phyloP scores from a whole-genome alignment of 148 eudicot species.

The Rhododendron ferrugineum region DNA sequence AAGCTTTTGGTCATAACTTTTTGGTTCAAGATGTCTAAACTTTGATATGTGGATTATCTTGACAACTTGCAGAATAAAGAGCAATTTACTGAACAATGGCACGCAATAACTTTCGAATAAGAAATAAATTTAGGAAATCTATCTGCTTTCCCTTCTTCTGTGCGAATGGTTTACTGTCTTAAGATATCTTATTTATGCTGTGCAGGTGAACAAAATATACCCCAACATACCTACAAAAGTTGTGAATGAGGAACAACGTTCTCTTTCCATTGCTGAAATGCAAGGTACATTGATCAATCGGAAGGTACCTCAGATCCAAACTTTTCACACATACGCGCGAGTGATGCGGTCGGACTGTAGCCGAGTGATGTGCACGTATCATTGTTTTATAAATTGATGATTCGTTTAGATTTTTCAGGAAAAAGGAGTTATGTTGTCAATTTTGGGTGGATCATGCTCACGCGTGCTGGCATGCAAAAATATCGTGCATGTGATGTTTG shows the following conservation, averaged over 20 bases:
- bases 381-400: too few species aligned
- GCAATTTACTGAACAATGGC: slow-evolving; percentile 87
- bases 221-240: slow-evolving; percentile 79
- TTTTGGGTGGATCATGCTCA: too few species aligned
- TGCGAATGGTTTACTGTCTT: neutral
- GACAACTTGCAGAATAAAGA: slow-evolving; percentile 62
- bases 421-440: too few species aligned
- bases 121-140: slow-evolving; percentile 44
- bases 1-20: neutral
- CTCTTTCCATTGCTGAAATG: too few species aligned
- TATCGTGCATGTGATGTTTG: too few species aligned
- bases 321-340: too few species aligned
- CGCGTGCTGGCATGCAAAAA: too few species aligned
- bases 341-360: too few species aligned
- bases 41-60: slow-evolving; percentile 45
- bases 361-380: too few species aligned
- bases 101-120: slow-evolving; percentile 82
- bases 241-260: slow-evolving; percentile 18
- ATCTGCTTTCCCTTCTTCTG: neutral
- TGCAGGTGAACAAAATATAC: slow-evolving; percentile 74
- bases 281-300: too few species aligned
- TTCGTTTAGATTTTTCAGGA: too few species aligned
- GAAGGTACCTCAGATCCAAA: too few species aligned
- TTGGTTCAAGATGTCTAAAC: neutral
- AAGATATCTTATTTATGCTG: neutral